Evolutionary conservation across 176 grass and related monocot species (phyloP).

Genomic region (Cenchrus americanus): DNA sequence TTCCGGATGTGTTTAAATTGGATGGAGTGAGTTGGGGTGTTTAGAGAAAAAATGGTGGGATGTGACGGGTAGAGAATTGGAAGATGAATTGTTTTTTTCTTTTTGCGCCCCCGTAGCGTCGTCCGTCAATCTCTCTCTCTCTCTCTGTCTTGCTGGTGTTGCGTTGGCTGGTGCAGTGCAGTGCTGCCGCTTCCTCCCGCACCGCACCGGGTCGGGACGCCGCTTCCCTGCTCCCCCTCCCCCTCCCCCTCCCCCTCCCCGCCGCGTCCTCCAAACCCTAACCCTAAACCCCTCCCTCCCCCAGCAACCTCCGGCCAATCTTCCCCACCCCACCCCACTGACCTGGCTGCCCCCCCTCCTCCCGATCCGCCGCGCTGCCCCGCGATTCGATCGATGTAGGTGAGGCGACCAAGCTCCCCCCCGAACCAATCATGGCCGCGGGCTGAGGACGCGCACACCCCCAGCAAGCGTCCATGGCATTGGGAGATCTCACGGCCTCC

Average conservation of each 20-base stretch:
- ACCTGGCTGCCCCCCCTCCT: background rate
- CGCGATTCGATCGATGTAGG: constrained; percentile 33
- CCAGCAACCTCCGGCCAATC: background rate
- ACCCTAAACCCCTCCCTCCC: constrained; percentile 47
- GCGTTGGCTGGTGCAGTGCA: background rate
- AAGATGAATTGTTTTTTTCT: no score
- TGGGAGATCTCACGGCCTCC: constrained; percentile 99
- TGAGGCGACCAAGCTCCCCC: background rate
- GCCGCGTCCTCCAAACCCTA: constrained; percentile 36
- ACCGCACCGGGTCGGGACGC: background rate
- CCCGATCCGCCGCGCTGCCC: constrained; percentile 24
- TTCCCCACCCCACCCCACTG: background rate
- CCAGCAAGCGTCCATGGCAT: constrained; percentile 66
- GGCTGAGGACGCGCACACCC: background rate
- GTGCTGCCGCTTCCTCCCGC: background rate
- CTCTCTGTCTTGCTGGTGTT: background rate
- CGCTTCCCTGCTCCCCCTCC: background rate
- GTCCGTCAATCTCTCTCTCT: no score
- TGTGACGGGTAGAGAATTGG: no score
- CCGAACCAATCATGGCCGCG: constrained; percentile 31
- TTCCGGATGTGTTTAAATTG: no score
- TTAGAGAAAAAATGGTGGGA: background rate
- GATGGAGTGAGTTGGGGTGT: no score
- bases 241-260: background rate
- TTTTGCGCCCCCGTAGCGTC: no score